These are phyloP conservation scores for Penicillium hesseltinei DNA, from an alignment of 2,329 filamentous ascomycete species.

Conservation along the genomic window DNA sequence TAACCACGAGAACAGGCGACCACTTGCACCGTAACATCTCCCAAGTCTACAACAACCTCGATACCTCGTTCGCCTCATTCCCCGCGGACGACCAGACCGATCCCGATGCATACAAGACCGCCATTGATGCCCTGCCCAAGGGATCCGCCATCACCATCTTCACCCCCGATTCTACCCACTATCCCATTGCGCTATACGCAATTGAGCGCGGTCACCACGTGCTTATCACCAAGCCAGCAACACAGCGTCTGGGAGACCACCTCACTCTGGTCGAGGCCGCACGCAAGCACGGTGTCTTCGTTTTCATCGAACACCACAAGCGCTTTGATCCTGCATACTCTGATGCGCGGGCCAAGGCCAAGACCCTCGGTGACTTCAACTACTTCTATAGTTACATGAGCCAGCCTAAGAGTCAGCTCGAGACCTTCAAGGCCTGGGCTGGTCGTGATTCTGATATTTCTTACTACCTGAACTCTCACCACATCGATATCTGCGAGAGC, in stretches of 20 bases:
- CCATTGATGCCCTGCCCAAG: conserved; percentile 76
- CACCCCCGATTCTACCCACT: conserved; percentile 90
- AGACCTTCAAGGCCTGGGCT: conserved; percentile 94
- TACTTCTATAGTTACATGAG: conserved; percentile 98
- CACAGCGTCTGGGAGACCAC: conserved; percentile 80
- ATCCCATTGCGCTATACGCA: conserved; percentile 86
- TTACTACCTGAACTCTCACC: conserved; percentile 94
- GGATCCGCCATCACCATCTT: conserved; percentile 95
- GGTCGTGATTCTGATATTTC: conserved; percentile 89
- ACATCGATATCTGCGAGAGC: conserved; percentile 87
- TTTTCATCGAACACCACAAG: conserved; percentile 96
- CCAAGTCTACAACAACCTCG: conserved; percentile 81
- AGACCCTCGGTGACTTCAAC: conserved; percentile 86
- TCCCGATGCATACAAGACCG: conserved; percentile 79
- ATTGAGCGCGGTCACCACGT: conserved; percentile 87
- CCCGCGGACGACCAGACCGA: conserved; percentile 71
- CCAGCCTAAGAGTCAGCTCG: conserved; percentile 84
- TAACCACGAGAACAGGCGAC: conserved; percentile 54
- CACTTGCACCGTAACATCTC: conserved; percentile 86
- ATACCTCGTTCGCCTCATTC: conserved; percentile 81
- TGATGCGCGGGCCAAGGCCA: conserved; percentile 75
- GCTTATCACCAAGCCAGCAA: conserved; percentile 89
- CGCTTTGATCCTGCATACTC: conserved; percentile 91
- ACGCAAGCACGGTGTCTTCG: conserved; percentile 73
- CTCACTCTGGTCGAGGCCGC: conserved; percentile 70